Base-by-base conservation (phyloP, 163 green algal species). In the Chlamydomonas reinhardtii region DNA sequence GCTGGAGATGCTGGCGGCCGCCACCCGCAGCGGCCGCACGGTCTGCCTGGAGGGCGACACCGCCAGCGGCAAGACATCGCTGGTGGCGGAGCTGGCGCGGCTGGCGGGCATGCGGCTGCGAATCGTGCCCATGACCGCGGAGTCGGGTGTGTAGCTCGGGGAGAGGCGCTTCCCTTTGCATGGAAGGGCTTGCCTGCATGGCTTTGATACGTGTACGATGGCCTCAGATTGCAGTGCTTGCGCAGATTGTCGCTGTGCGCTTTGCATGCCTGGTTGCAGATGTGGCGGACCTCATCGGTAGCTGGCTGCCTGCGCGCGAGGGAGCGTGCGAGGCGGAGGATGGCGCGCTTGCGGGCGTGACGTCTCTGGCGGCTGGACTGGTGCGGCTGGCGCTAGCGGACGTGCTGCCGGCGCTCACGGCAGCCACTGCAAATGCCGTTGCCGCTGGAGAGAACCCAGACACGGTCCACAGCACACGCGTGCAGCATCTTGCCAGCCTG, bases 41-140 rank as follows among this genome's bases (percentile, higher is more conserved):
- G 88, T 92, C 29, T 77, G 89, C 34, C 69, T 92, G 20, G 77
- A 90, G 73, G 78, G 88, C 29, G 73, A 83, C n/a, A 92, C 88
- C 1, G 89, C 83, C 76, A 84, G 74, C 29, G 83, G 80, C 62
- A 92, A 92, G 84, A 89, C 88, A 48, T 54, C 75, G 0, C 64
- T 92, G n/a, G 84, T 90, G 20, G 74, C 35, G 37, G 88, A 92
- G 74, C 74, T 92, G 52, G 84, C 88, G 24, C 34, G 76, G 29
- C 78, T 92, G 52, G 76, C 76, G 25, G 79, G 85, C 37, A 61
- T 65, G 54, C 77, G 54, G 9, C 78, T 92, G 22, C 12, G 74
- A 2, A 64, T 88, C 4, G 29, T 90, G 24, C 35, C 65, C 76
- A 70, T 92, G 27, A 76, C 74, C 4, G 56, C 73, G 19, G 83